phyloP scores from a whole-genome alignment of 1,284 basidiomycete genomes.

The Sporisorium scitamineum region DNA sequence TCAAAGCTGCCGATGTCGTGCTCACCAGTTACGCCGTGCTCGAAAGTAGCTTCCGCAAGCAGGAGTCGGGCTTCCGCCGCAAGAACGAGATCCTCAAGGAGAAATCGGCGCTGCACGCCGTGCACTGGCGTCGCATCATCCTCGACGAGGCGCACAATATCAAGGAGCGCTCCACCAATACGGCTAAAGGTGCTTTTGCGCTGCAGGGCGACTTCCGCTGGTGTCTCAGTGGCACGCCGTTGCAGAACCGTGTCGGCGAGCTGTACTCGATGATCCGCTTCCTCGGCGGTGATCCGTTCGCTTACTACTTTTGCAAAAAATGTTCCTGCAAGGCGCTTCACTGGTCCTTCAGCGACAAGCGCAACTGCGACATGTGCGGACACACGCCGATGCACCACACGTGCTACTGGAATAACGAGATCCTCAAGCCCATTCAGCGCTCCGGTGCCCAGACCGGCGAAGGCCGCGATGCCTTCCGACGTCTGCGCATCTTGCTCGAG shows the following conservation, averaged over 20 bases:
- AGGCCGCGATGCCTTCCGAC: slow-evolving; percentile 62
- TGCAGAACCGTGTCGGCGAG: slow-evolving; percentile 86
- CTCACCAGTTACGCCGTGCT: slow-evolving; percentile 76
- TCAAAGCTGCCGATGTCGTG: slow-evolving; percentile 87
- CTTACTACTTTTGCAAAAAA: slow-evolving; percentile 75
- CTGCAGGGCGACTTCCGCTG: slow-evolving; percentile 84
- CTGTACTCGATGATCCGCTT: slow-evolving; percentile 87
- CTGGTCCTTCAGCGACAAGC: slow-evolving; percentile 87
- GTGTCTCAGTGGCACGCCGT: slow-evolving; percentile 98
- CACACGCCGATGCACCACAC: slow-evolving; percentile 96
- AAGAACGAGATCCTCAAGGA: slow-evolving; percentile 88
- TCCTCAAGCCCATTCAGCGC: slow-evolving; percentile 67
- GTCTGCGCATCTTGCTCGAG: slow-evolving; percentile 78
- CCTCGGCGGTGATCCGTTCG: slow-evolving; percentile 58
- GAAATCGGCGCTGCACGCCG: slow-evolving; percentile 83
- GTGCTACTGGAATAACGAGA: slow-evolving; percentile 70
- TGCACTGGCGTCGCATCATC: slow-evolving; percentile 84
- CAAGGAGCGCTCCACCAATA: slow-evolving; percentile 88
- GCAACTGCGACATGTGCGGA: slow-evolving; percentile 87
- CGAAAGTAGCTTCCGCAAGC: slow-evolving; percentile 92
- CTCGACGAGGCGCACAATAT: slow-evolving; percentile 98
- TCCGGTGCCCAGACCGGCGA: slow-evolving; percentile 61
- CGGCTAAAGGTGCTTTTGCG: slow-evolving; percentile 94
- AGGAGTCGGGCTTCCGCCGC: slow-evolving; percentile 89
- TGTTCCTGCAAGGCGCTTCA: slow-evolving; percentile 90